Percentiles rank a stretch among this genome's conserved stretches.
phyloP scores from a whole-genome alignment of 345 rosid genomes.

The Murraya paniculata region DNA sequence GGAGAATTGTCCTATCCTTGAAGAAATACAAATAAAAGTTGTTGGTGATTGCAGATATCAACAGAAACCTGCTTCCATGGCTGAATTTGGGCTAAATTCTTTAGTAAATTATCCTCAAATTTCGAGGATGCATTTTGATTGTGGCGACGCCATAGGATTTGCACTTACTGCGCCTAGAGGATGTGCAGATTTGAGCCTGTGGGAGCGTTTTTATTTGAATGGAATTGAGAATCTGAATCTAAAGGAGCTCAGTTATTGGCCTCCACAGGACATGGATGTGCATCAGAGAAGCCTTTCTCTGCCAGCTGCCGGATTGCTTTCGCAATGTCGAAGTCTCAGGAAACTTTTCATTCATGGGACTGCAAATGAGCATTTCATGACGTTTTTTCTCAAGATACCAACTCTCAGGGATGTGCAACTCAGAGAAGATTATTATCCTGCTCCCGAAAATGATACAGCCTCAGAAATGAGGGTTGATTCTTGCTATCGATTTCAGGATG shows the following conservation, averaged over 20 bases:
- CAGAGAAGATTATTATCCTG: slow-evolving; percentile 90
- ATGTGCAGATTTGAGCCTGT: slow-evolving; percentile 77
- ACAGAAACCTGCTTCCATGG: slow-evolving; percentile 40
- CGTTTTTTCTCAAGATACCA: slow-evolving; percentile 48
- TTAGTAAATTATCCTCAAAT: slow-evolving; percentile 58
- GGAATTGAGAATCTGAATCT: slow-evolving; percentile 61
- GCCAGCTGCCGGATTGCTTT: slow-evolving; percentile 74
- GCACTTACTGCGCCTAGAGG: slow-evolving; percentile 77
- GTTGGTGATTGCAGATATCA: slow-evolving; percentile 79
- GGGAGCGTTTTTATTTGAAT: slow-evolving; percentile 85
- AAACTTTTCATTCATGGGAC: slow-evolving; percentile 95
- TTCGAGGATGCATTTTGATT: slow-evolving; percentile 77
- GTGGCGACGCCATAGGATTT: slow-evolving; percentile 61
- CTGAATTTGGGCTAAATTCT: slow-evolving; percentile 61
- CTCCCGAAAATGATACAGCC: slow-evolving; percentile 83
- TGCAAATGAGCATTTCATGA: slow-evolving; percentile 90
- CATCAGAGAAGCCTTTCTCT: slow-evolving; percentile 78
- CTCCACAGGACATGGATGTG: slow-evolving; percentile 85
- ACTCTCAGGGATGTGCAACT: slow-evolving; percentile 82
- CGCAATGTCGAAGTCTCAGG: slow-evolving; percentile 57
- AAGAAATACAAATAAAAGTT: slow-evolving; percentile 69
- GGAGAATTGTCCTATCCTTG: slow-evolving; percentile 71
- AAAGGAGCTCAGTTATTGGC: slow-evolving; percentile 84
- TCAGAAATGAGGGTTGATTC: slow-evolving; percentile 90
- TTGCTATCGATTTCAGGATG: slow-evolving; percentile 77